These are phyloP conservation scores for Euphrasia arctica DNA, from an alignment of 305 asterid species.

Conservation along the genomic window DNA sequence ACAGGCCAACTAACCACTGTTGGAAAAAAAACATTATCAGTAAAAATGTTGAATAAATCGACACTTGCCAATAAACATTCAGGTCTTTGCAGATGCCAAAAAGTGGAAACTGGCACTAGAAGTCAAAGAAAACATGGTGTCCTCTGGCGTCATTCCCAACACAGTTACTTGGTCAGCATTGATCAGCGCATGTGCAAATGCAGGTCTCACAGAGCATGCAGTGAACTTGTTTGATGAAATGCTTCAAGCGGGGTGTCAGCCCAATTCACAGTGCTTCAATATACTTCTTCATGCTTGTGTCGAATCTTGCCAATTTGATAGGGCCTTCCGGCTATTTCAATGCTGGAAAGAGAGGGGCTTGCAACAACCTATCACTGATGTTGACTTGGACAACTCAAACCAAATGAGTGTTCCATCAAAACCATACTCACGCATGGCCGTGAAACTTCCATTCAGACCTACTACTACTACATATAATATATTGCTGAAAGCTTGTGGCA, in stretches of 20 bases:
- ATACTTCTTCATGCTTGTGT: slow-evolving; percentile 91
- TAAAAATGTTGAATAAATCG: slow-evolving; percentile 35
- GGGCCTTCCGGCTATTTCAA: slow-evolving; percentile 82
- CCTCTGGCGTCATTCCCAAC: slow-evolving; percentile 72
- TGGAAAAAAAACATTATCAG: slow-evolving; percentile 24
- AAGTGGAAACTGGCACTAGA: slow-evolving; percentile 81
- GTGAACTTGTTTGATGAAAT: slow-evolving; percentile 71
- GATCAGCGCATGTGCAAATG: slow-evolving; percentile 90
- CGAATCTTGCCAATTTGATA: slow-evolving; percentile 80
- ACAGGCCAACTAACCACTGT: slow-evolving; percentile 9
- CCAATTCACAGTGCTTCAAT: slow-evolving; percentile 82
- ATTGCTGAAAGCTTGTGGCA: slow-evolving; percentile 93
- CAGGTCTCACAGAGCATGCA: slow-evolving; percentile 84
- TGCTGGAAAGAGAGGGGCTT: slow-evolving; percentile 72
- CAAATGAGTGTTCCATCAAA: slow-evolving; percentile 28
- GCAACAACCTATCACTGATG: slow-evolving; percentile 32
- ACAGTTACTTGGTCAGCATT: slow-evolving; percentile 84
- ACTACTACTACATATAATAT: slow-evolving; percentile 81
- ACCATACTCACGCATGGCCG: slow-evolving; percentile 34
- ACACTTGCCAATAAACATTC: slow-evolving; percentile 40
- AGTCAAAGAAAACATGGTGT: slow-evolving; percentile 80
- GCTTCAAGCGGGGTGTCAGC: slow-evolving; percentile 75
- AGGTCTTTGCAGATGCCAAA: slow-evolving; percentile 95
- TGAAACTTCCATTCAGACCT: slow-evolving; percentile 67
- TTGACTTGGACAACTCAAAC: slow-evolving; percentile 27